These are phyloP conservation scores for Sedum album DNA, from an alignment of 164 flowering plant genomes.

Conservation along the genomic window DNA sequence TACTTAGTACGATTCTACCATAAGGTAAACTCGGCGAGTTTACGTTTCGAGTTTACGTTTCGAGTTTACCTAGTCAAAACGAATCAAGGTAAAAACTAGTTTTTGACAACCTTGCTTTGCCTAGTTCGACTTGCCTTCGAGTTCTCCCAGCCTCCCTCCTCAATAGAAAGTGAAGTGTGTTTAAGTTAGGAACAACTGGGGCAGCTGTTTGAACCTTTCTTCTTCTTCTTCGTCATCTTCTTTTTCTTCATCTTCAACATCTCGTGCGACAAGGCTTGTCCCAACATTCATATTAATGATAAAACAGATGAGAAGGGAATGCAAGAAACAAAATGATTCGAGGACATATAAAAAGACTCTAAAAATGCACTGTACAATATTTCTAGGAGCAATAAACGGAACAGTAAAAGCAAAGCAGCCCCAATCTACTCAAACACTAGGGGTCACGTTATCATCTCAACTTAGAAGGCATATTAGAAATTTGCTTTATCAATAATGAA, in stretches of 20 bases:
- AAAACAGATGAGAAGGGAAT: not conserved
- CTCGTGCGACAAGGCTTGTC: not conserved
- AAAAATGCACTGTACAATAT: not conserved
- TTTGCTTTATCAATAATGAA: not conserved
- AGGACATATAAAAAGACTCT: not conserved
- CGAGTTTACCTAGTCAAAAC: too few species aligned
- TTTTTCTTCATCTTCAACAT: not conserved
- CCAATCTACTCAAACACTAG: not conserved
- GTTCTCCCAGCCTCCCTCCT: not conserved
- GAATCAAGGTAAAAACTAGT: too few species aligned
- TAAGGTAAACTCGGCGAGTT: too few species aligned
- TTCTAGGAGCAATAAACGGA: not conserved
- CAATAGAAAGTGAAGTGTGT: too few species aligned
- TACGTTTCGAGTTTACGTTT: too few species aligned
- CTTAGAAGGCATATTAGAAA: not conserved
- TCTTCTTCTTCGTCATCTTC: not conserved
- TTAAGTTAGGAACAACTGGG: not conserved
- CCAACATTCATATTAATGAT: not conserved
- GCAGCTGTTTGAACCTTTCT: not conserved
- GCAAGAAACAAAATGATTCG: not conserved
- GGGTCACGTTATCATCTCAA: not conserved
- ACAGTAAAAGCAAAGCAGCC: not conserved
- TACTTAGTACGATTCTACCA: too few species aligned
- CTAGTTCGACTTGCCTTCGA: too few species aligned
- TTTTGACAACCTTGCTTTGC: too few species aligned